These are phyloP conservation scores for Mesembryanthemum crystallinum DNA, from an alignment of 148 eudicot species.

Conservation along the genomic window DNA sequence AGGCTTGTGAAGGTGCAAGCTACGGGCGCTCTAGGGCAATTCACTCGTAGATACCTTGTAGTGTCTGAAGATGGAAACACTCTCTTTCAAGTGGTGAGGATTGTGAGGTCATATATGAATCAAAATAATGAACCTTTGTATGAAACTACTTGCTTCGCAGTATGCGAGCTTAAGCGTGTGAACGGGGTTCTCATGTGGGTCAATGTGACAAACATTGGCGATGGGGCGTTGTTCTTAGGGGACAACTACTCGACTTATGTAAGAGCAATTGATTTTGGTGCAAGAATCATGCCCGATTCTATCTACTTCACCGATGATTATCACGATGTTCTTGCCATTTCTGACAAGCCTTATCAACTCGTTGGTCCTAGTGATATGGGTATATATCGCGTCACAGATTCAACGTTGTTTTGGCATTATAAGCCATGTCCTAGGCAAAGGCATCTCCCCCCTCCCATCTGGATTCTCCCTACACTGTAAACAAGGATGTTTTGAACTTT, in stretches of 20 bases:
- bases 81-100: conserved; percentile 18
- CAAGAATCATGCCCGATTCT: not conserved
- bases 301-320: conserved; percentile 26
- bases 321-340: not conserved
- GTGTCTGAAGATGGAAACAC: not conserved
- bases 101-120: not conserved
- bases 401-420: no score
- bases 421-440: not conserved
- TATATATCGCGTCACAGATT: not conserved
- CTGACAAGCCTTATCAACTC: not conserved
- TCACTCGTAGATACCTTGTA: conserved; percentile 13
- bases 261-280: conserved; percentile 1
- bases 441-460: conserved; percentile 3
- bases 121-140: not conserved
- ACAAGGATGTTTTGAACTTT: not conserved
- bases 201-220: not conserved
- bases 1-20: not conserved
- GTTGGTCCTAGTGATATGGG: not conserved
- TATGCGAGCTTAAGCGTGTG: not conserved
- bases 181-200: not conserved
- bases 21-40: not conserved
- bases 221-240: conserved; percentile 24
- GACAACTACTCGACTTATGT: conserved; percentile 17
- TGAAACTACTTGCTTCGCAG: not conserved
- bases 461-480: conserved; percentile 23